Evolutionary conservation across 2,329 filamentous ascomycete genomes (phyloP).

Genomic region (Beauveria asiatica): DNA sequence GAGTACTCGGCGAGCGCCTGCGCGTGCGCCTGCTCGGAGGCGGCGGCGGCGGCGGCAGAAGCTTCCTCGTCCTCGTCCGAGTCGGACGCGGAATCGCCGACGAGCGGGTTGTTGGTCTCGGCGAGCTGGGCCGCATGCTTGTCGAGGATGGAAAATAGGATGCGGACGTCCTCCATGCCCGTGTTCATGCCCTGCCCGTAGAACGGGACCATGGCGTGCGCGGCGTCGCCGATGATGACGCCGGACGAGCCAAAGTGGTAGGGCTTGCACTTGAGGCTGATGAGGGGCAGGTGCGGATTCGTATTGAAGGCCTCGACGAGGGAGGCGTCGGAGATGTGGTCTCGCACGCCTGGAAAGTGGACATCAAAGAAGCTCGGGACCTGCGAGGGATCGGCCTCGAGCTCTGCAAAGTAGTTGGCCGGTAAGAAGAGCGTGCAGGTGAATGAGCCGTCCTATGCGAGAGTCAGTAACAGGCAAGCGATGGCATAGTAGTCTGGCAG

Average conservation of each 20-base stretch:
- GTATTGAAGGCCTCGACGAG: slow-evolving; percentile 65
- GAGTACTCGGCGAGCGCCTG: slow-evolving; percentile 72
- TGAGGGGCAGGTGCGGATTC: slow-evolving; percentile 87
- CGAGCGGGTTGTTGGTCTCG: slow-evolving; percentile 34
- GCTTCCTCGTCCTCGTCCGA: neutral
- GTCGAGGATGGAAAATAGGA: slow-evolving; percentile 78
- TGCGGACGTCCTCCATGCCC: slow-evolving; percentile 84
- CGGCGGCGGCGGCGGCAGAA: slow-evolving; percentile 26
- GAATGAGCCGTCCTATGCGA: slow-evolving; percentile 69
- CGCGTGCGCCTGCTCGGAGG: slow-evolving; percentile 46
- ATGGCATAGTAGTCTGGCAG: too few relatives aligned
- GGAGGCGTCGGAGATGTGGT: slow-evolving; percentile 57
- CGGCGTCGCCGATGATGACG: slow-evolving; percentile 86
- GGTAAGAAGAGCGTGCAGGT: slow-evolving; percentile 92
- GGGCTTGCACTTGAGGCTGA: slow-evolving; percentile 86
- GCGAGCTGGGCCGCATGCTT: slow-evolving; percentile 40
- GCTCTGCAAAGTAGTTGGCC: slow-evolving; percentile 54
- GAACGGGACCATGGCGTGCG: slow-evolving; percentile 97
- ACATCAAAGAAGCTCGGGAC: slow-evolving; percentile 68
- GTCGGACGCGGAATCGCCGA: slow-evolving; percentile 12
- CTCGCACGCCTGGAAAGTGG: slow-evolving; percentile 80
- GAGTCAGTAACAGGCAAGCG: slow-evolving; percentile 9
- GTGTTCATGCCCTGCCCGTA: slow-evolving; percentile 98
- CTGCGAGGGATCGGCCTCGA: slow-evolving; percentile 54
- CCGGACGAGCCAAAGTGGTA: slow-evolving; percentile 71